Evolutionary conservation across 495 filamentous ascomycete genomes (phyloP).

Genomic region (Xanthoparmelia taractica): DNA sequence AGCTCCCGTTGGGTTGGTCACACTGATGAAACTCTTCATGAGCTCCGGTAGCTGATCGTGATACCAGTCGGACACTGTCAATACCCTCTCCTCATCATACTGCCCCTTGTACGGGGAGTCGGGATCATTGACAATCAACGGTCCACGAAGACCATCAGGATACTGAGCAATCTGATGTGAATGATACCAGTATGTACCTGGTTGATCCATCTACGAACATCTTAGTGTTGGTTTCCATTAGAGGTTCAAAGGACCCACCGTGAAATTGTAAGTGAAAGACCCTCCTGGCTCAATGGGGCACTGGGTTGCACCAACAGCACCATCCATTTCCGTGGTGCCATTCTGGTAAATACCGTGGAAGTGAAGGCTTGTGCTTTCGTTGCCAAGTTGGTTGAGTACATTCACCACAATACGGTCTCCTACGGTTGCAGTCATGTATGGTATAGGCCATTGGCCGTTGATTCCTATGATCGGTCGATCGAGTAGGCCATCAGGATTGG

Average conservation of each 20-base stretch:
- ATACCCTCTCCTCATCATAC: slow-evolving; percentile 60
- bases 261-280: slow-evolving; percentile 66
- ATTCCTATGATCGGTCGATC: slow-evolving; percentile 69
- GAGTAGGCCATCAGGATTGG: slow-evolving; percentile 67
- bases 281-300: slow-evolving; percentile 53
- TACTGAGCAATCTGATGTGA: slow-evolving; percentile 67
- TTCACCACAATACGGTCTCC: slow-evolving; percentile 71
- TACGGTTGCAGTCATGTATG: slow-evolving; percentile 56
- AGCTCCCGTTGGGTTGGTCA: slow-evolving; percentile 42
- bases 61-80: slow-evolving; percentile 63
- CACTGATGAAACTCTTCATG: slow-evolving; percentile 49
- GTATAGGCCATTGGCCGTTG: slow-evolving; percentile 74
- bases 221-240: background rate
- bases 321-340: slow-evolving; percentile 60
- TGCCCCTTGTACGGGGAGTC: slow-evolving; percentile 50
- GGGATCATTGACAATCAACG: slow-evolving; percentile 67
- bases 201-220: slow-evolving; percentile 51
- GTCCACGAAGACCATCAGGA: slow-evolving; percentile 68
- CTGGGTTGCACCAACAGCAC: slow-evolving; percentile 53
- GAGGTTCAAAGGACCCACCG: slow-evolving; percentile 38
- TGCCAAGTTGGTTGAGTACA: slow-evolving; percentile 64
- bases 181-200: slow-evolving; percentile 84
- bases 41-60: slow-evolving; percentile 43
- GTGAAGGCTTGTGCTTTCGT: slow-evolving; percentile 65
- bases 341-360: slow-evolving; percentile 68